A percentile compares a stretch with the other conserved stretches of the same genome.
Evolutionary conservation across 2,329 filamentous ascomycete species (phyloP).

Genomic region (Pseudocercospora eumusae): DNA sequence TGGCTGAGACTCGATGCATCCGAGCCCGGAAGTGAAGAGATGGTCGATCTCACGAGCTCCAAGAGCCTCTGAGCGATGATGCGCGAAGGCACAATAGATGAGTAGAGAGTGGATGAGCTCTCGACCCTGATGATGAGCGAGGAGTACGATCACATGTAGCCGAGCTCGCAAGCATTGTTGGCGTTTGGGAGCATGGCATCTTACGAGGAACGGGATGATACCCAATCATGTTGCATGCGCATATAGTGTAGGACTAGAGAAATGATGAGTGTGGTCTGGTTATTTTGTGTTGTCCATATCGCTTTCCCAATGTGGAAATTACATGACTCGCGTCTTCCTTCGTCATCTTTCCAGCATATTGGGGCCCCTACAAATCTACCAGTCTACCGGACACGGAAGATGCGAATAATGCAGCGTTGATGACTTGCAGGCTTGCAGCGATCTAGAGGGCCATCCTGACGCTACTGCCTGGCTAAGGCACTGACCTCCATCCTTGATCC

Average conservation of each 20-base stretch:
- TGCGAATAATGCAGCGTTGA: slow-evolving; percentile 1
- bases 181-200: slow-evolving; percentile 13
- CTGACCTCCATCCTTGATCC: neutral
- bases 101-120: neutral
- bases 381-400: neutral
- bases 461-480: slow-evolving; percentile 1
- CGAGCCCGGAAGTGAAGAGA: slow-evolving; percentile 21
- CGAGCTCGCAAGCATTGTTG: slow-evolving; percentile 2
- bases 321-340: slow-evolving; percentile 14
- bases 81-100: neutral
- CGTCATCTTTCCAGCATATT: neutral
- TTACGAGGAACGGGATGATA: slow-evolving; percentile 19
- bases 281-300: neutral
- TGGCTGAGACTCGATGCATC: slow-evolving; percentile 22
- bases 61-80: slow-evolving; percentile 4
- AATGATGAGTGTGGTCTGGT: neutral
- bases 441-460: neutral
- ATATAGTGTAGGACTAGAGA: slow-evolving; percentile 12
- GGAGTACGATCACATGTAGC: neutral
- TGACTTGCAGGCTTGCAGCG: slow-evolving; percentile 2
- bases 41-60: slow-evolving; percentile 6
- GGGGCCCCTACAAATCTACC: slow-evolving; percentile 6
- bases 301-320: neutral
- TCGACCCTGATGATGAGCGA: neutral
- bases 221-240: slow-evolving; percentile 22